These are phyloP conservation scores for Apiotrichum gamsii DNA, from an alignment of 1,284 basidiomycete genomes.

Conservation along the genomic window DNA sequence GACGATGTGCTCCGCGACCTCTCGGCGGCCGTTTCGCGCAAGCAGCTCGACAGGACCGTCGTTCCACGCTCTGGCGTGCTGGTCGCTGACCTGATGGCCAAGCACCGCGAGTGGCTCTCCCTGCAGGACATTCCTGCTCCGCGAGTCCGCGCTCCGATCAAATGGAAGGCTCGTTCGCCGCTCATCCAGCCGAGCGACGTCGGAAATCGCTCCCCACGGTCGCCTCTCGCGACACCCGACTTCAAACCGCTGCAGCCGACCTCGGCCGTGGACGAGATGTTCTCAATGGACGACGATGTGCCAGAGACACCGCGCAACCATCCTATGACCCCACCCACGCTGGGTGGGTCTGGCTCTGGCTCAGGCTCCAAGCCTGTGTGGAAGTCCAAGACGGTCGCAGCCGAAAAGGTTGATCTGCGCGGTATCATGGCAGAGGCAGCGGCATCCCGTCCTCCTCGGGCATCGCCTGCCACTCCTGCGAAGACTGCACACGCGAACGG, in stretches of 20 bases:
- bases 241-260: conserved; percentile 29
- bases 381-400: conserved; percentile 50
- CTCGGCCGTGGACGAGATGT: conserved; percentile 41
- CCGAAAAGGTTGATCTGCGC: conserved; percentile 64
- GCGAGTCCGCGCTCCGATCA: conserved; percentile 51
- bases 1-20: conserved; percentile 64
- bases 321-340: conserved; percentile 52
- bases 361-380: conserved; percentile 38
- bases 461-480: conserved; percentile 19
- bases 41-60: conserved; percentile 64
- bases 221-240: conserved; percentile 10
- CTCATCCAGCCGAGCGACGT: conserved; percentile 52
- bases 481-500: neutral
- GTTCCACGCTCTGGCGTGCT: conserved; percentile 59
- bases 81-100: conserved; percentile 57
- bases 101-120: conserved; percentile 69
- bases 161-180: conserved; percentile 49
- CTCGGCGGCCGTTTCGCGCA: conserved; percentile 55
- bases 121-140: conserved; percentile 71
- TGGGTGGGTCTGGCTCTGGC: conserved; percentile 11
- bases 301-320: conserved; percentile 23
- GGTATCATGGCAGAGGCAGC: conserved; percentile 71
- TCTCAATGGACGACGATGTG: conserved; percentile 47
- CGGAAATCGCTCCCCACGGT: conserved; percentile 19
- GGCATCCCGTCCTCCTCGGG: conserved; percentile 7